phyloP scores from a whole-genome alignment of 306 rosid genomes.

The Acacia confusa region DNA sequence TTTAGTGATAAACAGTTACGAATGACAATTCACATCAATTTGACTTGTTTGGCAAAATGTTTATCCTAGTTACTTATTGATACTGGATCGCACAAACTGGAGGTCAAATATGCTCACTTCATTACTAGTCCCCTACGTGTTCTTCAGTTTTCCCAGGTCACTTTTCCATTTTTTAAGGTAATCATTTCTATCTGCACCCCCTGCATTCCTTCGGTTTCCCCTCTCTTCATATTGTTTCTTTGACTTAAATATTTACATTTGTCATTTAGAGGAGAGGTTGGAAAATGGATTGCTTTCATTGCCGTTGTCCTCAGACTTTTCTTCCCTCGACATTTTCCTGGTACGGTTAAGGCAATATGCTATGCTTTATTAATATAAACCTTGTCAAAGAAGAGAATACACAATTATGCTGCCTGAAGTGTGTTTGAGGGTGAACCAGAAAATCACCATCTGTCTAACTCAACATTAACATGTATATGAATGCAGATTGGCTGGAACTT shows the following conservation, averaged over 20 bases:
- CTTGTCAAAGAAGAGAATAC: background rate
- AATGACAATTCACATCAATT: background rate
- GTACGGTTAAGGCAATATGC: slow-evolving; percentile 31
- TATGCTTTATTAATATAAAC: background rate
- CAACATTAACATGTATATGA: background rate
- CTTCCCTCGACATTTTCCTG: slow-evolving; percentile 83
- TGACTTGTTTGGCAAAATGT: slow-evolving; percentile 1
- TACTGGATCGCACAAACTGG: slow-evolving; percentile 95
- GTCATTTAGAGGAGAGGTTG: slow-evolving; percentile 65
- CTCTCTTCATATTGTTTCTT: background rate
- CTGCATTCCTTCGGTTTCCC: background rate
- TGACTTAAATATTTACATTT: background rate
- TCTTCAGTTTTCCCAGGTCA: slow-evolving; percentile 76
- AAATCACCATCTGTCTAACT: background rate
- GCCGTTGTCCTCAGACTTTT: slow-evolving; percentile 83
- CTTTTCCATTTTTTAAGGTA: slow-evolving; percentile 69
- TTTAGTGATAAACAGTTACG: background rate
- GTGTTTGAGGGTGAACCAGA: background rate
- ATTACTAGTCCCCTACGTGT: slow-evolving; percentile 80
- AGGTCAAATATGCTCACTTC: slow-evolving; percentile 85
- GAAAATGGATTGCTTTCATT: slow-evolving; percentile 77
- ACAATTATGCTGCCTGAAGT: too few species aligned
- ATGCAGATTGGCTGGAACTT: slow-evolving; percentile 81
- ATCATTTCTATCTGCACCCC: background rate
- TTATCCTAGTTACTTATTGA: slow-evolving; percentile 65